These are phyloP conservation scores for Calocybe indica DNA, from an alignment of 768 basidiomycete species.

Conservation along the genomic window DNA sequence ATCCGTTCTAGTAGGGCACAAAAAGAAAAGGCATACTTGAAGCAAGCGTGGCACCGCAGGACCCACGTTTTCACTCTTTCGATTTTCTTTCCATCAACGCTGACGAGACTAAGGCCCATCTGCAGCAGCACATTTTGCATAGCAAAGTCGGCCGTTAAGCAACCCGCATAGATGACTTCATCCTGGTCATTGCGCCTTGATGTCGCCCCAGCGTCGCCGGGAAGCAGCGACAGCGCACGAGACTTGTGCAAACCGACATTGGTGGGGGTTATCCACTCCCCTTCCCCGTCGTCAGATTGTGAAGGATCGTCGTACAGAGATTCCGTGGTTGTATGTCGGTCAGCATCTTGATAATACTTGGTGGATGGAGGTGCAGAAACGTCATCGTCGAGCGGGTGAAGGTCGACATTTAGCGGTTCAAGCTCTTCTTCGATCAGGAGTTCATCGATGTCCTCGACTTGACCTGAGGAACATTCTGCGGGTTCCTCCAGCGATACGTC, in stretches of 20 bases:
- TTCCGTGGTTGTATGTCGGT: conserved; percentile 8
- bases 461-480: conserved; percentile 2
- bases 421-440: conserved; percentile 13
- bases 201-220: conserved; percentile 34
- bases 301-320: conserved; percentile 72
- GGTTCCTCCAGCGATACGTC: conserved; percentile 5
- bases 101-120: conserved; percentile 87
- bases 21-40: conserved; percentile 69
- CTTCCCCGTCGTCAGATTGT: conserved; percentile 76
- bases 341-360: conserved; percentile 5
- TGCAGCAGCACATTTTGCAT: conserved; percentile 98
- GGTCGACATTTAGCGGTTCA: conserved; percentile 42
- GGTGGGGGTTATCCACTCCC: conserved; percentile 94
- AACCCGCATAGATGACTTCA: conserved; percentile 59
- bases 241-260: conserved; percentile 88
- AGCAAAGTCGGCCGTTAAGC: conserved; percentile 98
- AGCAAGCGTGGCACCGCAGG: conserved; percentile 95
- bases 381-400: conserved; percentile 26
- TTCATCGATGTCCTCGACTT: conserved; percentile 9
- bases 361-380: conserved; percentile 2
- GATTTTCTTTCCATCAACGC: conserved; percentile 87
- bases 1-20: not conserved
- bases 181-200: conserved; percentile 30
- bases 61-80: conserved; percentile 94
- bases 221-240: conserved; percentile 76